These are phyloP conservation scores for Carpinus viminea DNA, from an alignment of 306 rosid genomes.

Conservation along the genomic window DNA sequence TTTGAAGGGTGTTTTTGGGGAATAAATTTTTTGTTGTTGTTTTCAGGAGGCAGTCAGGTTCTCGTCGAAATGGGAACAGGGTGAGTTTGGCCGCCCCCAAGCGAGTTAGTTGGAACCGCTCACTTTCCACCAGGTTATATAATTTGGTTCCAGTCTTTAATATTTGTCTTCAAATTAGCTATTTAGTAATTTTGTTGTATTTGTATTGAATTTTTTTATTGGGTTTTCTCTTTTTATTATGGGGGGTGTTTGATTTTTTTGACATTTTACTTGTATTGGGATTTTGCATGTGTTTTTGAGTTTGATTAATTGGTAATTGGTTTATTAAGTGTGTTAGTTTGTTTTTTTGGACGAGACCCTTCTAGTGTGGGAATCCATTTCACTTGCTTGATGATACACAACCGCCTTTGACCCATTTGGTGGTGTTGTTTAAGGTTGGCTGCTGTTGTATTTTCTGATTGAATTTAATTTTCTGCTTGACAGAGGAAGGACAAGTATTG, in stretches of 20 bases:
- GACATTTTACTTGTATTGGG: too few species aligned
- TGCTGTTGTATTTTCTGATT: constrained; percentile 10
- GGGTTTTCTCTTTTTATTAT: background rate
- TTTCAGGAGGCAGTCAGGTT: constrained; percentile 38
- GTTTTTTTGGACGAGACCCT: background rate
- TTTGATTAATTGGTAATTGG: background rate
- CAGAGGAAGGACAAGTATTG: constrained; percentile 95
- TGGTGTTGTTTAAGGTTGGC: background rate
- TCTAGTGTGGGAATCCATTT: background rate
- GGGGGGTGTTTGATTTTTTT: background rate
- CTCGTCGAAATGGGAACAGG: constrained; percentile 32
- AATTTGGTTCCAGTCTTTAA: constrained; percentile 1
- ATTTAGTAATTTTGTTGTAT: background rate
- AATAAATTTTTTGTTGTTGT: background rate
- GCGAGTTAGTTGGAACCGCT: constrained; percentile 86
- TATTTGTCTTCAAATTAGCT: background rate
- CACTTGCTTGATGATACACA: background rate
- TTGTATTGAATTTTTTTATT: background rate
- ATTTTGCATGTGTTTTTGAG: background rate
- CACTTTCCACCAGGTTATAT: constrained; percentile 78
- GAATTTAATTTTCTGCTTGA: constrained; percentile 14
- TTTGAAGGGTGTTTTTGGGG: background rate
- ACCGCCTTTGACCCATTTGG: background rate
- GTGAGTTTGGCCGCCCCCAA: constrained; percentile 59
- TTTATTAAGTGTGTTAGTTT: background rate